Evolutionary conservation across 768 basidiomycete genomes (phyloP).

Genomic region (Boletus subcaerulescens): DNA sequence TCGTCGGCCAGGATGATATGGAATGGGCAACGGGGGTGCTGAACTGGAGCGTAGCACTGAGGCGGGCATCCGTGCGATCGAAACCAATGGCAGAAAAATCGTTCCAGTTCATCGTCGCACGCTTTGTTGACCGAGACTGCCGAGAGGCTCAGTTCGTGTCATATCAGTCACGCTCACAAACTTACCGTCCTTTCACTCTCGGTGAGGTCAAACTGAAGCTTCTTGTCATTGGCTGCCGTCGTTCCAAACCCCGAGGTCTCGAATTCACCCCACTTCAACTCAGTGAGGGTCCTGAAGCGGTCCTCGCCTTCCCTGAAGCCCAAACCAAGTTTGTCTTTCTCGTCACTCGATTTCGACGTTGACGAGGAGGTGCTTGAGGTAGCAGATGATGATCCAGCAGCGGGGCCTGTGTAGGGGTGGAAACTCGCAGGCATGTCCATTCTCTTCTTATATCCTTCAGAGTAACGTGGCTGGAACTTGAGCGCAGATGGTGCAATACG

Average conservation of each 20-base stretch:
- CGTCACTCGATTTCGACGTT: conserved; percentile 31
- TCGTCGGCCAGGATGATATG: conserved; percentile 70
- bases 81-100: conserved; percentile 88
- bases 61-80: conserved; percentile 68
- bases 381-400: conserved; percentile 35
- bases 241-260: conserved; percentile 78
- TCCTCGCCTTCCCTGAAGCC: conserved; percentile 53
- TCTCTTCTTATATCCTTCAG: conserved; percentile 72
- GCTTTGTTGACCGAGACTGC: conserved; percentile 68
- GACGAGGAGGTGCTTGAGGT: conserved; percentile 43
- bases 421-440: conserved; percentile 65
- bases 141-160: conserved; percentile 5
- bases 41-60: conserved; percentile 83
- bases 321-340: conserved; percentile 29
- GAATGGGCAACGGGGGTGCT: conserved; percentile 50
- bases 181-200: conserved; percentile 75
- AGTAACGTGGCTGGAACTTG: conserved; percentile 63
- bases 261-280: conserved; percentile 91
- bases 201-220: conserved; percentile 89
- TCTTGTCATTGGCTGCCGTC: conserved; percentile 52
- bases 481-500: conserved; percentile 62
- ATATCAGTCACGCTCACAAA: neutral
- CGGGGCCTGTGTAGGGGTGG: conserved; percentile 44
- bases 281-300: conserved; percentile 76
- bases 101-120: conserved; percentile 84